Percentiles rank a stretch among this genome's conserved stretches.
Conservation (phyloP, 2,329 filamentous ascomycete species). For the Trichoderma polysporum region DNA sequence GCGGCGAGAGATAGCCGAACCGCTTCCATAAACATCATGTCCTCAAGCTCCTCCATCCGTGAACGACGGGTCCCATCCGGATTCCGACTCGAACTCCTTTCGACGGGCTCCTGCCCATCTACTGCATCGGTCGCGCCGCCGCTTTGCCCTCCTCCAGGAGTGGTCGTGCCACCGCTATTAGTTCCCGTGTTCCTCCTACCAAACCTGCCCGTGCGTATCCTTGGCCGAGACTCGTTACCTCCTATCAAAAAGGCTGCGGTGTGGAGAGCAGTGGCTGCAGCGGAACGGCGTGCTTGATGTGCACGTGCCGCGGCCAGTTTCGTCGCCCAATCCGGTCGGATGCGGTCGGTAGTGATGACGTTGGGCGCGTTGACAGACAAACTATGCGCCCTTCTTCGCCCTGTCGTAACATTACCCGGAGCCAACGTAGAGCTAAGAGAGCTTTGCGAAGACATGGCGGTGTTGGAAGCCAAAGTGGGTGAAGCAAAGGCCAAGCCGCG, state of each 20-base stretch:
- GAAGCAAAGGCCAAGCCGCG: slow-evolving; percentile 72
- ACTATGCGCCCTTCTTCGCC: slow-evolving; percentile 53
- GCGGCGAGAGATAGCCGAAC: slow-evolving; percentile 86
- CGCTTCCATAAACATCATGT: slow-evolving; percentile 98
- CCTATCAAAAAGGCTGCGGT: slow-evolving; percentile 92
- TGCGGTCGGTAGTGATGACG: slow-evolving; percentile 88
- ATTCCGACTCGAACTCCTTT: slow-evolving; percentile 26
- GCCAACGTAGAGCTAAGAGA: slow-evolving; percentile 65
- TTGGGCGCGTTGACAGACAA: slow-evolving; percentile 79
- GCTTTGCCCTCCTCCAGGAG: slow-evolving; percentile 28
- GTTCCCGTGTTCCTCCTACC: slow-evolving; percentile 54
- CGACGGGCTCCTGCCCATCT: slow-evolving; percentile 30
- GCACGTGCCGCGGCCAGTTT: slow-evolving; percentile 83
- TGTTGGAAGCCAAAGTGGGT: slow-evolving; percentile 41
- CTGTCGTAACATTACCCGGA: slow-evolving; percentile 39
- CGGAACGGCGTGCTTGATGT: slow-evolving; percentile 81
- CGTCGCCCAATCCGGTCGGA: slow-evolving; percentile 91
- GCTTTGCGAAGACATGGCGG: slow-evolving; percentile 84
- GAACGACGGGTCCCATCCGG: slow-evolving; percentile 37
- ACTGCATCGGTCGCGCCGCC: slow-evolving; percentile 19
- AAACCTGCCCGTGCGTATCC: slow-evolving; percentile 50
- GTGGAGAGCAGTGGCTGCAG: slow-evolving; percentile 89
- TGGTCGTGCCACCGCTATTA: slow-evolving; percentile 34
- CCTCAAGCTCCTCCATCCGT: slow-evolving; percentile 85
- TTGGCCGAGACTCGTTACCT: slow-evolving; percentile 54